Evolutionary conservation across 805 yeast species (phyloP).

Genomic region (Barnettozyma vustinii): DNA sequence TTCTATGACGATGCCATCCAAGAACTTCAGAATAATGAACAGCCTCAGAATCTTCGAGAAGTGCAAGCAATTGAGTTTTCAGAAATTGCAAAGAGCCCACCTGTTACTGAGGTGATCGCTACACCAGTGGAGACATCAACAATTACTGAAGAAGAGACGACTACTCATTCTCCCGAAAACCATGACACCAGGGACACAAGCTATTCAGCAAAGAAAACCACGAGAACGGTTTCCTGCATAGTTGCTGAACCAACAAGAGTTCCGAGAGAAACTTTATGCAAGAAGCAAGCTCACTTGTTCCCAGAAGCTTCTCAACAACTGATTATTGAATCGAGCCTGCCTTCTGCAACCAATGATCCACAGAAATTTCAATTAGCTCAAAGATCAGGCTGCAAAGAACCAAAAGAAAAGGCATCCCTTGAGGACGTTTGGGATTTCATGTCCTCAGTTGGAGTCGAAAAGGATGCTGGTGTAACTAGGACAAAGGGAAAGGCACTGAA

Average conservation of each 20-base stretch:
- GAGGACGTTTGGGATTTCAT: constrained; percentile 22
- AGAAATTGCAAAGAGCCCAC: not conserved
- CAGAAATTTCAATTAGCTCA: not conserved
- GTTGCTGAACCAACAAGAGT: constrained; percentile 17
- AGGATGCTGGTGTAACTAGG: not conserved
- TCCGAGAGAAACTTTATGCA: not conserved
- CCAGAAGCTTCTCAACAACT: constrained; percentile 5
- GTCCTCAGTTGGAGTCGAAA: constrained; percentile 9
- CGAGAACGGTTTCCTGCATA: constrained; percentile 14
- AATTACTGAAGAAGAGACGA: constrained; percentile 10
- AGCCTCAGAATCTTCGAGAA: not conserved
- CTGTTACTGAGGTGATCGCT: not conserved
- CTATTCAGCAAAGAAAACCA: constrained; percentile 8
- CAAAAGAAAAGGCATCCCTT: too few species aligned
- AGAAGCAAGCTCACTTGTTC: not conserved
- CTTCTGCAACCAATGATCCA: not conserved
- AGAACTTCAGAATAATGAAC: not conserved
- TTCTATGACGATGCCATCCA: constrained; percentile 2
- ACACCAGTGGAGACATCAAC: constrained; percentile 6
- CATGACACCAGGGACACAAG: constrained; percentile 21
- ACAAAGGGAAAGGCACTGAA: constrained; percentile 10
- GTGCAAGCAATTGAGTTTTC: not conserved
- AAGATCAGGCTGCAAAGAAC: constrained; percentile 4
- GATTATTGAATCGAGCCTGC: constrained; percentile 7
- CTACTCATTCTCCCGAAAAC: constrained; percentile 13